phyloP scores from a whole-genome alignment of 305 asterid species.

The Fraxinus baroniana region DNA sequence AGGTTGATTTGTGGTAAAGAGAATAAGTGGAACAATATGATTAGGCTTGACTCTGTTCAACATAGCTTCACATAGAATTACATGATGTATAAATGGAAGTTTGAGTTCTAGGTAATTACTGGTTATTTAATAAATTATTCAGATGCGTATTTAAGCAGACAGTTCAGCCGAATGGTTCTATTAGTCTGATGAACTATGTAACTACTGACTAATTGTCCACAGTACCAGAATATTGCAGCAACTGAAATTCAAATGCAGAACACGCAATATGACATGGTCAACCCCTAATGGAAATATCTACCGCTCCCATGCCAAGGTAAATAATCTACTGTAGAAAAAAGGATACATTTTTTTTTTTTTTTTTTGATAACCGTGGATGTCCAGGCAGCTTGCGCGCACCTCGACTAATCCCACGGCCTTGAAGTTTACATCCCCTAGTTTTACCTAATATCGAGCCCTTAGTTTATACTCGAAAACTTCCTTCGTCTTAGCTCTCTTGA shows the following conservation, averaged over 20 bases:
- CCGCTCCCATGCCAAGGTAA: background rate
- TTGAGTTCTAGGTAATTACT: background rate
- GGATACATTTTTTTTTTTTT: background rate
- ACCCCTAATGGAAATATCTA: background rate
- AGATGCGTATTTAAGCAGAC: background rate
- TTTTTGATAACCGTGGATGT: too few relatives aligned
- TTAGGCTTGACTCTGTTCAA: background rate
- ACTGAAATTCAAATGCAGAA: background rate
- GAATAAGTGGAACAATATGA: background rate
- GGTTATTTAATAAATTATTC: background rate
- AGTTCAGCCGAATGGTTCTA: background rate
- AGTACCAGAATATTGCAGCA: background rate
- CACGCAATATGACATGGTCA: background rate
- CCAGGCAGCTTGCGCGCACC: too few relatives aligned
- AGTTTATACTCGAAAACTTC: background rate
- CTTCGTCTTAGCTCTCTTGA: background rate
- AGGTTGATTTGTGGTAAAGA: background rate
- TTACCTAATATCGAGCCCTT: too few relatives aligned
- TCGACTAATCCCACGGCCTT: too few relatives aligned
- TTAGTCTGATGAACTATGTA: background rate
- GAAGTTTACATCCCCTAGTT: too few relatives aligned
- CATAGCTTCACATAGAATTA: background rate
- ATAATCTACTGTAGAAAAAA: background rate
- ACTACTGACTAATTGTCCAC: background rate
- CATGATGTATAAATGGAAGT: background rate